Evolutionary conservation across 2,329 filamentous ascomycete species (phyloP), one percentile per base, ranked within the genome.

Genomic region (Chaetomium olivaceum): DNA sequence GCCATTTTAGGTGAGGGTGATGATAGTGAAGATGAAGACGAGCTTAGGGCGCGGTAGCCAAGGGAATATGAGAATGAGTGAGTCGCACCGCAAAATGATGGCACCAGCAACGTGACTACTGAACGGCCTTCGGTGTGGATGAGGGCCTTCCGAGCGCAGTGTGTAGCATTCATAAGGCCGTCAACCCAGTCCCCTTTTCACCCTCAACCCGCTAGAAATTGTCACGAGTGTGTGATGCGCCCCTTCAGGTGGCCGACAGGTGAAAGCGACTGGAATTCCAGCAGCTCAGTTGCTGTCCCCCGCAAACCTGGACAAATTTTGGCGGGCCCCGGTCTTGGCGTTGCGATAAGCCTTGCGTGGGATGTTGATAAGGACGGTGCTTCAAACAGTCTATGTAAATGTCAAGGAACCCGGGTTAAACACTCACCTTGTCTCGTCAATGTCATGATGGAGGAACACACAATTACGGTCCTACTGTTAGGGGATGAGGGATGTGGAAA

Each of bases 401-500:
- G 16, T 43, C 39, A 43, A 48, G 46, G 19, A 23, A 11, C 46
- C 46, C 46, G n/a, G 7, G 39, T 48, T 23, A 23, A 48, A 48
- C n/a, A 48, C 19, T 21, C 46, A 12, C 46, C 21, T 9, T 23
- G 21, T 23, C 5, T n/a, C n/a, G 8, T 3, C 46, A 48, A 48
- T 2, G 16, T 0, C 54, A 54, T 19, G 3, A 84, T 85, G 81
- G 82, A 86, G 60, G 70, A 78, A 46, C 75, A 82, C 62, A 78
- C 78, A 58, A 77, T 87, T 71, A 84, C 78, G n/a, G 77, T 88
- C 16, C 74, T 88, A 31, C 74, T 88, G 23, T 77, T 88, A n/a
- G 86, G 86, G 36, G 85, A 88, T 74, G 80, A 83, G 66, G 79
- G 80, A 71, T 85, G 85, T 68, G 86, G 86, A 62, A 89, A 88